Evolutionary conservation across 805 yeast species (phyloP), one percentile per base, ranked within the genome.

Genomic region (Candida tibetensis): DNA sequence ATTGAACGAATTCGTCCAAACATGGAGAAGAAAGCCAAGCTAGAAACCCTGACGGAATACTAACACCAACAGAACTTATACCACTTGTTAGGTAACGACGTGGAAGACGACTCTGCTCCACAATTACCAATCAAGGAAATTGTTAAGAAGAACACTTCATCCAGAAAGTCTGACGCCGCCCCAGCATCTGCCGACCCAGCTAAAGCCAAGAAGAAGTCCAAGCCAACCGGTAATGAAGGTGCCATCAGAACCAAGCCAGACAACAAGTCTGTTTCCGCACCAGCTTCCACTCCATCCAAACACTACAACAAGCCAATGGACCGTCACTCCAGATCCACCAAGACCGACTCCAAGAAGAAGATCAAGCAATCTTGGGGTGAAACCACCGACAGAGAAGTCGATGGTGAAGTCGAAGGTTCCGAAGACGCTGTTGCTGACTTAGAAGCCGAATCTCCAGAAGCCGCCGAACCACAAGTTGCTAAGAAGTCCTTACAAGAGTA

Each of bases 331-430:
- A 85, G 85, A 76, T 62, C 86, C 51, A 87, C 83, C 60, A 86
- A 85, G 76, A 65, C 79, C 57, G 96, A 89, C 74, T 74, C 95
- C 54, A 78, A 76, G 54, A 90, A 88, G 82, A 82, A 84, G 68
- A 76, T 83, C 59, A 78, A 75, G 66, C 82, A 81, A 70, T 90
- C 89, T 51, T 87, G 96, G 91, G 95, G 96, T 62, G 87, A 82
- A 61, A 79, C 82, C 67, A 71, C 73, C 58, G 74, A 72, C 62
- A 53, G 59, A 46, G 86, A 81, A 74, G 79, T 75, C 63, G 84
- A 71, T 51, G 85, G 77, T 52, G 88, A 81, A 67, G 51, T 57
- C 47, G 85, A 77, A 50, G 74, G 58, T 40, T 48, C 49, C 33
- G 59, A 48, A 27, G 68, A 60, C 32, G 85, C 76, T 45, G 56